Conservation (phyloP, 169 alveolate species). For the Blepharisma undulans region DNA sequence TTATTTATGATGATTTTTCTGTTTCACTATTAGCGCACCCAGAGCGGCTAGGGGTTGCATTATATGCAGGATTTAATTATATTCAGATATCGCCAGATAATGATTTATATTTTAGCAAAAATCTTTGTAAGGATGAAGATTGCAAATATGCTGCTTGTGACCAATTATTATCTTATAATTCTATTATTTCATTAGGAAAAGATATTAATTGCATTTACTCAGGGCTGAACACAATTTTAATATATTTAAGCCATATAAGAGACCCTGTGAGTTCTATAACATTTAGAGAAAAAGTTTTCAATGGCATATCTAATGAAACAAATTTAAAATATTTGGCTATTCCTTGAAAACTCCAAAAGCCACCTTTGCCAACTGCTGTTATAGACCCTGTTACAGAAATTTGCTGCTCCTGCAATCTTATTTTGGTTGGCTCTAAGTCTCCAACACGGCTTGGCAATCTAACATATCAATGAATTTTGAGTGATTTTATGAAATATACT, state of each 20-base stretch:
- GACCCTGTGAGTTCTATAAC: background rate
- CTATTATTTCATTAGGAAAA: background rate
- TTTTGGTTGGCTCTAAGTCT: background rate
- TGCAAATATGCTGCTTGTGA: background rate
- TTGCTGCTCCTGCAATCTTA: background rate
- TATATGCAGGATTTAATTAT: background rate
- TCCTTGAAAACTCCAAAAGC: background rate
- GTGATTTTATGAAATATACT: background rate
- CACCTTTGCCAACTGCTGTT: background rate
- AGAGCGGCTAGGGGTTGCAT: background rate
- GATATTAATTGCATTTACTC: background rate
- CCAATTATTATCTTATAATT: background rate
- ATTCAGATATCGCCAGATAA: background rate
- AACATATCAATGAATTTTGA: background rate
- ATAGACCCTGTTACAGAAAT: background rate
- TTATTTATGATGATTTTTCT: background rate
- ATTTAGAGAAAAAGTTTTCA: background rate
- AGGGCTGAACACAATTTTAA: background rate
- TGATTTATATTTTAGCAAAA: background rate
- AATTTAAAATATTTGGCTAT: background rate
- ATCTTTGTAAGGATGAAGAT: background rate
- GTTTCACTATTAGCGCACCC: background rate
- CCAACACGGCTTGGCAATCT: background rate
- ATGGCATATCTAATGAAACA: background rate
- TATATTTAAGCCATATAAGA: background rate